These are phyloP conservation scores for Hygrocybe coccinea DNA, from an alignment of 768 basidiomycete genomes.

Conservation along the genomic window DNA sequence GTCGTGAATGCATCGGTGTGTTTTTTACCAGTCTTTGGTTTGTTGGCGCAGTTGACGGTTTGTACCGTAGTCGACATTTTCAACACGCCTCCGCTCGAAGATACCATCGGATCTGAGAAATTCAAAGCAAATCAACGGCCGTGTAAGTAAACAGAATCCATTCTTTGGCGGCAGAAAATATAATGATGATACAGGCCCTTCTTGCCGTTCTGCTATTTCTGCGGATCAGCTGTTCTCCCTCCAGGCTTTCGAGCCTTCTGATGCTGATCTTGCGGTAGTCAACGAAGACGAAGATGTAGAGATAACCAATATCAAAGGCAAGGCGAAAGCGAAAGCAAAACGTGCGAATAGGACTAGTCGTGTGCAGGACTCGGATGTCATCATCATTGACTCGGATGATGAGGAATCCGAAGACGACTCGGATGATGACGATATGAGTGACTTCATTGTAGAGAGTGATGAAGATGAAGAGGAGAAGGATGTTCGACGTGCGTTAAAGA, in stretches of 20 bases:
- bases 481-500: slow-evolving; percentile 25
- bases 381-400: slow-evolving; percentile 19
- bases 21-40: neutral
- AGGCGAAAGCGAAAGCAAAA: slow-evolving; percentile 21
- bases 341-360: slow-evolving; percentile 7
- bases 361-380: too few relatives aligned
- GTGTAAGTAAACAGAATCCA: neutral
- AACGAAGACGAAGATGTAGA: slow-evolving; percentile 19
- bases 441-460: slow-evolving; percentile 50
- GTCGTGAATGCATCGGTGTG: slow-evolving; percentile 52
- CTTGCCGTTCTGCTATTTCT: slow-evolving; percentile 52
- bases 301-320: slow-evolving; percentile 21
- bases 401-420: slow-evolving; percentile 34
- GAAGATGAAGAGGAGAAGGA: slow-evolving; percentile 56
- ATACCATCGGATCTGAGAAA: too few relatives aligned
- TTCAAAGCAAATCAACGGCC: too few relatives aligned
- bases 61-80: too few relatives aligned
- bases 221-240: slow-evolving; percentile 48
- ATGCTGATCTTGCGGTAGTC: slow-evolving; percentile 40
- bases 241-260: slow-evolving; percentile 56
- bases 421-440: slow-evolving; percentile 41
- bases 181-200: slow-evolving; percentile 50
- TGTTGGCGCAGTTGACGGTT: neutral
- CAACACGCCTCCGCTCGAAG: too few relatives aligned
- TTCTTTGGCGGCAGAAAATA: slow-evolving; percentile 30